Evolutionary conservation across 768 basidiomycete genomes (phyloP).

Genomic region (Exidia glandulosa): DNA sequence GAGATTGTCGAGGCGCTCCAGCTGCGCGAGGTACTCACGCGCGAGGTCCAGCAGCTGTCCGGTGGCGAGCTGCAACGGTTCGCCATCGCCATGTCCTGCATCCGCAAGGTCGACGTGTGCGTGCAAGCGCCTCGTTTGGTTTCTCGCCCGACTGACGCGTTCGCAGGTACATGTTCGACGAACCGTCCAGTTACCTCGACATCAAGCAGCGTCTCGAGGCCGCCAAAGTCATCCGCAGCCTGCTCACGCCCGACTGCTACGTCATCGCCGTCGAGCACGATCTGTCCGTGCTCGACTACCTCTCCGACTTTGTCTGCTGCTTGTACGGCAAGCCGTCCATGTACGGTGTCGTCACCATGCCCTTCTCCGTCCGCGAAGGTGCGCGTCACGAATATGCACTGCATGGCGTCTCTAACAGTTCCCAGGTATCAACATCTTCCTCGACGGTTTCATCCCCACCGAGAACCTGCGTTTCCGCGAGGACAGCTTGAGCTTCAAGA

Average conservation of each 20-base stretch:
- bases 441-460: slow-evolving; percentile 96
- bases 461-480: slow-evolving; percentile 98
- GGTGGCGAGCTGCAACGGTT: slow-evolving; percentile 96
- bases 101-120: slow-evolving; percentile 91
- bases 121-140: slow-evolving; percentile 25
- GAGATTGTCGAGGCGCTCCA: slow-evolving; percentile 79
- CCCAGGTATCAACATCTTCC: slow-evolving; percentile 95
- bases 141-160: no score
- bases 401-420: slow-evolving; percentile 1
- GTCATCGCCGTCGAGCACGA: slow-evolving; percentile 99
- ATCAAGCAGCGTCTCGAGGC: slow-evolving; percentile 90
- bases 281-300: slow-evolving; percentile 92
- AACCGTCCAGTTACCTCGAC: slow-evolving; percentile 96
- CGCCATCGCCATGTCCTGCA: slow-evolving; percentile 94
- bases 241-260: slow-evolving; percentile 78
- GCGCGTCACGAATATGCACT: slow-evolving; percentile 12
- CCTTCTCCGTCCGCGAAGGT: slow-evolving; percentile 96
- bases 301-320: slow-evolving; percentile 97
- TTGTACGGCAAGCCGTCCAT: slow-evolving; percentile 94
- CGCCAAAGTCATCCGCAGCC: slow-evolving; percentile 81
- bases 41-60: slow-evolving; percentile 82
- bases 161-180: slow-evolving; percentile 93
- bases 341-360: slow-evolving; percentile 99
- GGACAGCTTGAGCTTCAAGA: slow-evolving; percentile 92
- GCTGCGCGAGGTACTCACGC: slow-evolving; percentile 68